Percentiles rank a stretch among this genome's conserved stretches.
These are phyloP conservation scores for Neopestalotiopsis sp. DNA, from an alignment of 2,329 filamentous ascomycete genomes.

Conservation along the genomic window DNA sequence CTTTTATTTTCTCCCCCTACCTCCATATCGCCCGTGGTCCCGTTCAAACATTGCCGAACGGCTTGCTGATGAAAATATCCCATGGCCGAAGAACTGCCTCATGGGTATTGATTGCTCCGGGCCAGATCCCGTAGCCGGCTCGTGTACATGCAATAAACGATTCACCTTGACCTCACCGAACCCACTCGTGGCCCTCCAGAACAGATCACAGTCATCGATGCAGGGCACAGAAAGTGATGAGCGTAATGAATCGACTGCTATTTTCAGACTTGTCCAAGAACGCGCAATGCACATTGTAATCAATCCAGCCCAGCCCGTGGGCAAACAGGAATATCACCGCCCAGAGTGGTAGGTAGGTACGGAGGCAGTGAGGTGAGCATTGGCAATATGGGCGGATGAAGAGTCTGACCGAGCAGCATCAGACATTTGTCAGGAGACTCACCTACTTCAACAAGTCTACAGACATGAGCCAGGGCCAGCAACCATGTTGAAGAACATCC, in stretches of 20 bases:
- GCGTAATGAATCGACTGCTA: conserved; percentile 4
- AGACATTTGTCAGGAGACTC: background rate
- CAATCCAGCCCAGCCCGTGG: background rate
- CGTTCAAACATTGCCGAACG: background rate
- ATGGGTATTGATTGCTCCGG: conserved; percentile 2
- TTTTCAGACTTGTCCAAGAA: background rate
- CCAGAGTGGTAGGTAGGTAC: conserved; percentile 13
- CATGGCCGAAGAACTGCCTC: conserved; percentile 1
- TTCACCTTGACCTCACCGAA: conserved; percentile 13
- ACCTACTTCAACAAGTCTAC: background rate
- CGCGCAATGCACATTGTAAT: background rate
- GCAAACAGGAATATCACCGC: conserved; percentile 11
- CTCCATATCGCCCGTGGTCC: background rate
- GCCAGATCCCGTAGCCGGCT: background rate
- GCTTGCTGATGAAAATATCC: conserved; percentile 4
- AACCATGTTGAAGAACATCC: background rate
- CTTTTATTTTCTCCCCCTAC: background rate
- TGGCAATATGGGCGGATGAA: background rate
- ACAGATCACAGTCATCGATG: background rate
- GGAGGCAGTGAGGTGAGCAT: background rate
- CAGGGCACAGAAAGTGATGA: background rate
- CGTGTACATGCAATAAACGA: too few relatives aligned
- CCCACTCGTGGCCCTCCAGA: background rate
- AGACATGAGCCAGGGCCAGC: background rate
- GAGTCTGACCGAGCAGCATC: conserved; percentile 5